phyloP scores from a whole-genome alignment of 148 eudicot species.

The Pouteria glomerata region DNA sequence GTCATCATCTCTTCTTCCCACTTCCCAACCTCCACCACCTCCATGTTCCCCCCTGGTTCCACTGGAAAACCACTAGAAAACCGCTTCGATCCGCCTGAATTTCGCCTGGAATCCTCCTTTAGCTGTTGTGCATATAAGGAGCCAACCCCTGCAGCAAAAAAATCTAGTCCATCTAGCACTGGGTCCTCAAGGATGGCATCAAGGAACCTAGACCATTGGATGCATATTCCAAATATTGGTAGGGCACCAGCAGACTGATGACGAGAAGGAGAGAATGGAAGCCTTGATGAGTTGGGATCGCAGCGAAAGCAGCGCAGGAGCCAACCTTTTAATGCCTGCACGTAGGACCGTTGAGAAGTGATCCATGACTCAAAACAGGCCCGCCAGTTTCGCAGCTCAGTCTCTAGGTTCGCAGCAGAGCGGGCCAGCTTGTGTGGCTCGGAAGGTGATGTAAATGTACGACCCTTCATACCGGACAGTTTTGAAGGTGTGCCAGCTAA shows the following conservation, averaged over 20 bases:
- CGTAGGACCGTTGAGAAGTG: slow-evolving; percentile 75
- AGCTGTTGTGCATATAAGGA: slow-evolving; percentile 74
- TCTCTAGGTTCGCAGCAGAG: slow-evolving; percentile 78
- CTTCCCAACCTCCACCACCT: too few relatives aligned
- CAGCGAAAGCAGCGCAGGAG: slow-evolving; percentile 64
- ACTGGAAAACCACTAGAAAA: slow-evolving; percentile 18
- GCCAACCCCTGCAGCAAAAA: slow-evolving; percentile 86
- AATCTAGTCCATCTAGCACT: slow-evolving; percentile 78
- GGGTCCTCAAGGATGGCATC: slow-evolving; percentile 58
- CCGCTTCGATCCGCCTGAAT: slow-evolving; percentile 50
- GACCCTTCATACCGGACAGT: slow-evolving; percentile 44
- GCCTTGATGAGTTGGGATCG: slow-evolving; percentile 57
- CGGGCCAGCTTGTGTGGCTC: slow-evolving; percentile 76
- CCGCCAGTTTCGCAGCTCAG: slow-evolving; percentile 82
- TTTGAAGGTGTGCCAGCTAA: slow-evolving; percentile 80
- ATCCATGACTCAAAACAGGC: slow-evolving; percentile 80
- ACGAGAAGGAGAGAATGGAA: slow-evolving; percentile 81
- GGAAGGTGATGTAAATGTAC: slow-evolving; percentile 41
- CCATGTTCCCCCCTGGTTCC: too few relatives aligned
- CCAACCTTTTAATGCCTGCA: slow-evolving; percentile 72
- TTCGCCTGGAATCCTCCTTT: slow-evolving; percentile 43
- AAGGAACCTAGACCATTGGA: slow-evolving; percentile 75
- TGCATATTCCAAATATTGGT: slow-evolving; percentile 67
- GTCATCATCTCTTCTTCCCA: slow-evolving; percentile 62
- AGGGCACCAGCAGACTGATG: slow-evolving; percentile 58